phyloP scores from a whole-genome alignment of 176 grass and related monocot species.

The Musa beccarii region DNA sequence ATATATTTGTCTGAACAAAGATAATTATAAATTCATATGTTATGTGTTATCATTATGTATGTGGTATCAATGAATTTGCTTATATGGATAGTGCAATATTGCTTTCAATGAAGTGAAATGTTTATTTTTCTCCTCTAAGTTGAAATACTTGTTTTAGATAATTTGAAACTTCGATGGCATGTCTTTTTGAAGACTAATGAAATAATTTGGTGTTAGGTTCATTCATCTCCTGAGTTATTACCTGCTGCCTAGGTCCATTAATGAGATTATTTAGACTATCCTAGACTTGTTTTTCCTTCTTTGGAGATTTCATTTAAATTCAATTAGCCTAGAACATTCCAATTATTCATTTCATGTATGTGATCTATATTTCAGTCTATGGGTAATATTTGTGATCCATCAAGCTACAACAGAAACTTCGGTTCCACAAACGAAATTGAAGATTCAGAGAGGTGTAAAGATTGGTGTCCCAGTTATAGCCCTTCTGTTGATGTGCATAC shows the following conservation, averaged over 20 bases:
- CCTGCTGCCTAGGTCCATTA: not conserved
- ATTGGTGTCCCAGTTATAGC: not conserved
- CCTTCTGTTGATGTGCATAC: conserved; percentile 25
- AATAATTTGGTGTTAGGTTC: not conserved
- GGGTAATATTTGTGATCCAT: conserved; percentile 13
- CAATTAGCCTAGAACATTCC: conserved; percentile 1
- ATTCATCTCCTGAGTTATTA: not conserved
- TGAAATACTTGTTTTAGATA: not conserved
- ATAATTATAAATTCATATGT: no score
- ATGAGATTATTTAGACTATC: not conserved
- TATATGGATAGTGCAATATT: no score
- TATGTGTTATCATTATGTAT: no score
- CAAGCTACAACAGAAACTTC: conserved; percentile 10
- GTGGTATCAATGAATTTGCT: no score
- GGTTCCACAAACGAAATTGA: conserved; percentile 9
- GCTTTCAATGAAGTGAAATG: no score
- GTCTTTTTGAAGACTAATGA: not conserved
- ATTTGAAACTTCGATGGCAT: not conserved
- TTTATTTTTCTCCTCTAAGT: no score
- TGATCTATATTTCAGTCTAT: conserved; percentile 24
- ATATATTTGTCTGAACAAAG: no score
- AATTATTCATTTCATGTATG: not conserved
- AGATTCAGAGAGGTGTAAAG: conserved; percentile 9
- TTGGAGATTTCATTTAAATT: not conserved
- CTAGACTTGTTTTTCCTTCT: not conserved